Conservation (phyloP, 2,329 filamentous ascomycete species). For the Zymoseptoria passerinii region DNA sequence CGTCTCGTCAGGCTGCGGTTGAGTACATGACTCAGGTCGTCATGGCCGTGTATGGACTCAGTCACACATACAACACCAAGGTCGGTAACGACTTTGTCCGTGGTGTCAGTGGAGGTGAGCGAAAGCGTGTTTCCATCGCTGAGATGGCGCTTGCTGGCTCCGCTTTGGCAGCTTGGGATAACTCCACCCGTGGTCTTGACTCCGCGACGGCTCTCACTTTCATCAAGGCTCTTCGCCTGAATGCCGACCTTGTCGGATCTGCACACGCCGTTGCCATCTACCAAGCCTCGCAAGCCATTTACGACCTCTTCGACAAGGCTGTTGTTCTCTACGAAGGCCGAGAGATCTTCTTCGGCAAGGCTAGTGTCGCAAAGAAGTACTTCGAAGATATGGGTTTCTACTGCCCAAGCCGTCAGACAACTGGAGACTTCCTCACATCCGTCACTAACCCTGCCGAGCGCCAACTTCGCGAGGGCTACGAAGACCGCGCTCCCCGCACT, state of each 20-base stretch:
- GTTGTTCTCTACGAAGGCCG: slow-evolving; percentile 67
- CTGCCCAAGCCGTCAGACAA: slow-evolving; percentile 59
- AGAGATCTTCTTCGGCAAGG: slow-evolving; percentile 67
- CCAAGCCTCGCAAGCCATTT: slow-evolving; percentile 43
- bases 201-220: slow-evolving; percentile 53
- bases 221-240: slow-evolving; percentile 44
- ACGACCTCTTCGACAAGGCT: slow-evolving; percentile 65
- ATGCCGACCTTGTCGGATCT: slow-evolving; percentile 42
- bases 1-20: slow-evolving; percentile 37
- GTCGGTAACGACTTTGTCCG: slow-evolving; percentile 52
- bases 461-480: slow-evolving; percentile 48
- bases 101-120: slow-evolving; percentile 48
- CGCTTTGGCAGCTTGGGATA: slow-evolving; percentile 39
- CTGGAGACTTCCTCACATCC: slow-evolving; percentile 61
- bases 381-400: slow-evolving; percentile 63
- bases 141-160: slow-evolving; percentile 40
- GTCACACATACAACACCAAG: slow-evolving; percentile 48
- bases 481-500: slow-evolving; percentile 55
- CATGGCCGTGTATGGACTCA: slow-evolving; percentile 47
- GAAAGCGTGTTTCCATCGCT: slow-evolving; percentile 53
- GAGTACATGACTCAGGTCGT: slow-evolving; percentile 42
- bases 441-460: slow-evolving; percentile 59
- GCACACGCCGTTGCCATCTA: slow-evolving; percentile 53
- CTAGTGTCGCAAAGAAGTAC: slow-evolving; percentile 51
- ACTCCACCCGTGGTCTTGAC: slow-evolving; percentile 45